Conservation (phyloP, 2,329 filamentous ascomycete species). For the Ascochyta pisi region DNA sequence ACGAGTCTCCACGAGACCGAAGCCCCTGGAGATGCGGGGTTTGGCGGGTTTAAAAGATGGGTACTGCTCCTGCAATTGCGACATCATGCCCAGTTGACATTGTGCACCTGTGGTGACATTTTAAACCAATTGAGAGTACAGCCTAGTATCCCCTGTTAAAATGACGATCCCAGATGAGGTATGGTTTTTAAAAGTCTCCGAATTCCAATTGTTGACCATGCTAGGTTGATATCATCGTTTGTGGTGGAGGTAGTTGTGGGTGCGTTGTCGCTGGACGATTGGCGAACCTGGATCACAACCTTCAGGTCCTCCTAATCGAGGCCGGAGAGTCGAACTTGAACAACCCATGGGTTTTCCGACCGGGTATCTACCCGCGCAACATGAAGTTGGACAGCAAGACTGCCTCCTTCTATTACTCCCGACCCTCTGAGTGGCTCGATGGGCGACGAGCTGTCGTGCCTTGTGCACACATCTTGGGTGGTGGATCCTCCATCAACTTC, state of each 20-base stretch:
- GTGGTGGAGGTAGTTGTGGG: conserved; percentile 74
- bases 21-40: conserved; percentile 40
- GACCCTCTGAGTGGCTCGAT: conserved; percentile 74
- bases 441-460: conserved; percentile 77
- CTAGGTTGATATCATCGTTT: conserved; percentile 77
- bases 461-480: conserved; percentile 74
- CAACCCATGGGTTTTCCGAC: conserved; percentile 78
- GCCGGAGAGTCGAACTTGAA: conserved; percentile 76
- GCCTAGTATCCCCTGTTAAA: conserved; percentile 19
- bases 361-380: conserved; percentile 78
- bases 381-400: conserved; percentile 84
- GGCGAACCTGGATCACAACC: conserved; percentile 77
- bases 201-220: conserved; percentile 10
- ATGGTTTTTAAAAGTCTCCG: not conserved
- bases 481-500: conserved; percentile 78
- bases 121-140: not conserved
- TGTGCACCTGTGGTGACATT: conserved; percentile 36
- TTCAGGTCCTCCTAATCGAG: conserved; percentile 73
- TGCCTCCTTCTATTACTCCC: conserved; percentile 80
- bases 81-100: conserved; percentile 37
- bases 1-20: conserved; percentile 35
- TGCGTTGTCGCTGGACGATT: conserved; percentile 62
- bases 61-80: conserved; percentile 20
- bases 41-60: conserved; percentile 35
- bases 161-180: conserved; percentile 74